phyloP scores from a whole-genome alignment of 768 basidiomycete genomes.

The Serpula lacrymans region DNA sequence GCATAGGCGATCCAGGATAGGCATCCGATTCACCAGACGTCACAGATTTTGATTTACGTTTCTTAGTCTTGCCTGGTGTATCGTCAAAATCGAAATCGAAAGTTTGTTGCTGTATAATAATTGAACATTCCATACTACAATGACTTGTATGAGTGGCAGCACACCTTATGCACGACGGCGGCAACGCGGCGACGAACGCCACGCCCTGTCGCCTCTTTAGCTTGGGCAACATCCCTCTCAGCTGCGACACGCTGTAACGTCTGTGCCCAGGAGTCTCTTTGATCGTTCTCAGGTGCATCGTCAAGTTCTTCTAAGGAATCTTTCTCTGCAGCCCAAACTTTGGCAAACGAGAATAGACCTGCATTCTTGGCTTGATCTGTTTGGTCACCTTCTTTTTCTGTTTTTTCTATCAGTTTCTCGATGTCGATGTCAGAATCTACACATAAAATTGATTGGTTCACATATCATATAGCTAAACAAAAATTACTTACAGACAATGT shows the following conservation, averaged over 20 bases:
- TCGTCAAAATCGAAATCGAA: constrained; percentile 34
- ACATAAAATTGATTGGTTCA: constrained; percentile 1
- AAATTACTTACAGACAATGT: constrained; percentile 60
- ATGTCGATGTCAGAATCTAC: constrained; percentile 79
- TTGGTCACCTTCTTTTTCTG: constrained; percentile 68
- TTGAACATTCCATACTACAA: constrained; percentile 2
- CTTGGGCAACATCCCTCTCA: constrained; percentile 38
- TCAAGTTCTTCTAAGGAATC: constrained; percentile 70
- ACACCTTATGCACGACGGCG: constrained; percentile 39
- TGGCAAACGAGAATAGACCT: constrained; percentile 81
- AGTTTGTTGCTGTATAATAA: constrained; percentile 20
- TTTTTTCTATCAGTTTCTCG: constrained; percentile 82
- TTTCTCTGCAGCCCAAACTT: constrained; percentile 85
- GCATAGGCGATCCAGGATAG: constrained; percentile 25
- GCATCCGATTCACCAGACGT: constrained; percentile 39
- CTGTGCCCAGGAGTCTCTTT: constrained; percentile 79
- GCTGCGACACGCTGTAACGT: constrained; percentile 52
- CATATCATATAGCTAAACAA: neutral
- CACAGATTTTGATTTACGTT: constrained; percentile 24
- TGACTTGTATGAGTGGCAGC: constrained; percentile 2
- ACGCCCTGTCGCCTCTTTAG: constrained; percentile 60
- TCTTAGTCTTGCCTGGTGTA: constrained; percentile 31
- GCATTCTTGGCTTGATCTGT: constrained; percentile 46
- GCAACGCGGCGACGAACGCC: constrained; percentile 74
- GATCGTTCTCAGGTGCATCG: constrained; percentile 39